Conservation (phyloP, 1,284 basidiomycete genomes). For the Leccinum subrobustum region DNA sequence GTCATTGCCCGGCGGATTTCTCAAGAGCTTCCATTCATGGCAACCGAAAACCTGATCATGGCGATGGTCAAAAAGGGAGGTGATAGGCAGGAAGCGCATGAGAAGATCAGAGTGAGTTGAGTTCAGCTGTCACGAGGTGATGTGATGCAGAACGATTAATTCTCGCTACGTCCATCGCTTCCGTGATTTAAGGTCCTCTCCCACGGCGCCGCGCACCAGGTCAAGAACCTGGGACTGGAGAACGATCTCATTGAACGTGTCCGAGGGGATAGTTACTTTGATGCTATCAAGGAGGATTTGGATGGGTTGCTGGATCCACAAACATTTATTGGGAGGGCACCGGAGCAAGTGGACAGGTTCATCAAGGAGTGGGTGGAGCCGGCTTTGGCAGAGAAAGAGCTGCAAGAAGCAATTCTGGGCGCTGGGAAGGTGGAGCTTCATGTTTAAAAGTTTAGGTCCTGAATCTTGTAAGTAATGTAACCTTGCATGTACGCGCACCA, state of each 20-base stretch:
- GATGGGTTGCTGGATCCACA: slow-evolving; percentile 75
- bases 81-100: slow-evolving; percentile 95
- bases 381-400: slow-evolving; percentile 68
- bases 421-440: slow-evolving; percentile 50
- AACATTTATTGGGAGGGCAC: slow-evolving; percentile 89
- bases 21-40: slow-evolving; percentile 99
- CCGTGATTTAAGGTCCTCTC: slow-evolving; percentile 66
- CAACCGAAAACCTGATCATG: slow-evolving; percentile 99
- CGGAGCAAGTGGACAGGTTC: slow-evolving; percentile 92
- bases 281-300: slow-evolving; percentile 62
- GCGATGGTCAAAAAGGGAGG: slow-evolving; percentile 94
- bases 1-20: slow-evolving; percentile 91
- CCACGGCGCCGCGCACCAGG: slow-evolving; percentile 92
- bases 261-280: slow-evolving; percentile 60
- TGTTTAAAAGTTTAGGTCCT: slow-evolving; percentile 36
- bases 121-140: slow-evolving; percentile 18
- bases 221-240: slow-evolving; percentile 93
- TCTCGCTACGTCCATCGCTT: slow-evolving; percentile 17
- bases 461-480: not conserved
- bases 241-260: slow-evolving; percentile 96
- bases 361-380: slow-evolving; percentile 87
- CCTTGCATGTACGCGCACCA: not conserved
- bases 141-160: slow-evolving; percentile 14
- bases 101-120: slow-evolving; percentile 81
- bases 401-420: slow-evolving; percentile 57